These are phyloP conservation scores for Tubosaeta sp. DNA, from an alignment of 768 basidiomycete genomes.

Conservation along the genomic window DNA sequence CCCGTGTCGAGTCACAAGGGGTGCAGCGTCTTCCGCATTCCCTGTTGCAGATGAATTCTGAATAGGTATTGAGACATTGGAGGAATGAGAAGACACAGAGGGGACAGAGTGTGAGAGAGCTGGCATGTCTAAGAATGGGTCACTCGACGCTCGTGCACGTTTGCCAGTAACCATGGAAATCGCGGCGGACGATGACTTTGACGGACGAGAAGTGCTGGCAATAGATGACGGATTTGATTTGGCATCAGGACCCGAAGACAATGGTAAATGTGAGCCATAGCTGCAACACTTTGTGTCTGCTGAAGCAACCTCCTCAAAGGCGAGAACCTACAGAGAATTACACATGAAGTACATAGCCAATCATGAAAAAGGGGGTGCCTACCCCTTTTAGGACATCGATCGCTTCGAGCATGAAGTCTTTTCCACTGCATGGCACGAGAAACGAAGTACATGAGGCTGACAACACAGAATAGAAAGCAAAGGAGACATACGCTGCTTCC, in stretches of 20 bases:
- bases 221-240: conserved; percentile 50
- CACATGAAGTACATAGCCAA: conserved; percentile 5
- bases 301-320: conserved; percentile 65
- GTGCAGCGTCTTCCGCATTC: conserved; percentile 39
- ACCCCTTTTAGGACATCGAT: conserved; percentile 89
- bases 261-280: conserved; percentile 36
- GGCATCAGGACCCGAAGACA: conserved; percentile 47
- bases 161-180: conserved; percentile 47
- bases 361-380: conserved; percentile 28
- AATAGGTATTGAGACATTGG: conserved; percentile 28
- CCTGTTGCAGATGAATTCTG: conserved; percentile 29
- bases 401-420: conserved; percentile 92
- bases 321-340: conserved; percentile 44
- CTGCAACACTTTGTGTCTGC: conserved; percentile 27
- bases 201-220: conserved; percentile 23
- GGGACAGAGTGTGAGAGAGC: conserved; percentile 51
- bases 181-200: conserved; percentile 36
- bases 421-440: conserved; percentile 55
- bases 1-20: conserved; percentile 32
- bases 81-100: conserved; percentile 50
- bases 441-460: conserved; percentile 12
- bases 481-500: conserved; percentile 77
- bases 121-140: conserved; percentile 76
- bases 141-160: conserved; percentile 70
- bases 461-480: conserved; percentile 6